phyloP scores from a whole-genome alignment of 2,329 filamentous ascomycete species.

The Septoria linicola region DNA sequence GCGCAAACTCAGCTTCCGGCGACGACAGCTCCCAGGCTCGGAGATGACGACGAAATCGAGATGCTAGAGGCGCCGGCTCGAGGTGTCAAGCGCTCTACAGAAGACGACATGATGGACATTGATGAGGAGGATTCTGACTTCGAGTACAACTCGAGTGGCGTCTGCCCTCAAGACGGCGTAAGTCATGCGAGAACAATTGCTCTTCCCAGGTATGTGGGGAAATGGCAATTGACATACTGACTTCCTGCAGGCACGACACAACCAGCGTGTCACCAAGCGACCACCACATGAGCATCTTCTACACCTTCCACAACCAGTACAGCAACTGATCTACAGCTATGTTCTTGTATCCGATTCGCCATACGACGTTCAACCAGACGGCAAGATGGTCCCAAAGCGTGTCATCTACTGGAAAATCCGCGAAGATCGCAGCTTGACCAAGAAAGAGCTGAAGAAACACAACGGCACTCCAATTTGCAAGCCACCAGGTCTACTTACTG shows the following conservation, averaged over 20 bases:
- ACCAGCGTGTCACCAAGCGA: background rate
- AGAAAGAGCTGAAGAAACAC: background rate
- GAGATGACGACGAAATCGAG: too few relatives aligned
- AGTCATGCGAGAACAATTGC: background rate
- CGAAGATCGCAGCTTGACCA: background rate
- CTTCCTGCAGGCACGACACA: constrained; percentile 1
- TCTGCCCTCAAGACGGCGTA: background rate
- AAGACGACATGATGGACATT: background rate
- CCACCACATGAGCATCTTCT: constrained; percentile 1
- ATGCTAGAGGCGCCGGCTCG: background rate
- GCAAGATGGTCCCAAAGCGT: background rate
- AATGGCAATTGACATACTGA: background rate
- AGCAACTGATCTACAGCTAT: background rate
- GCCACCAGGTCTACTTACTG: constrained; percentile 2
- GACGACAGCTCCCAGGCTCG: background rate
- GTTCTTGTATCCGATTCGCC: background rate
- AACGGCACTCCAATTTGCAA: background rate
- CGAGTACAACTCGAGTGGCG: background rate
- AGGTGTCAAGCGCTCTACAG: background rate
- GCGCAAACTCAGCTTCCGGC: background rate
- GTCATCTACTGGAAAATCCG: background rate
- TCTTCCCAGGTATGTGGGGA: background rate
- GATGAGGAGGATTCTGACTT: background rate
- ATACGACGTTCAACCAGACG: background rate
- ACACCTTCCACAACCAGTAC: background rate